Percentiles rank a stretch among this genome's conserved stretches.
Evolutionary conservation across 805 yeast genomes (phyloP).

Genomic region (Wickerhamiella cacticola): DNA sequence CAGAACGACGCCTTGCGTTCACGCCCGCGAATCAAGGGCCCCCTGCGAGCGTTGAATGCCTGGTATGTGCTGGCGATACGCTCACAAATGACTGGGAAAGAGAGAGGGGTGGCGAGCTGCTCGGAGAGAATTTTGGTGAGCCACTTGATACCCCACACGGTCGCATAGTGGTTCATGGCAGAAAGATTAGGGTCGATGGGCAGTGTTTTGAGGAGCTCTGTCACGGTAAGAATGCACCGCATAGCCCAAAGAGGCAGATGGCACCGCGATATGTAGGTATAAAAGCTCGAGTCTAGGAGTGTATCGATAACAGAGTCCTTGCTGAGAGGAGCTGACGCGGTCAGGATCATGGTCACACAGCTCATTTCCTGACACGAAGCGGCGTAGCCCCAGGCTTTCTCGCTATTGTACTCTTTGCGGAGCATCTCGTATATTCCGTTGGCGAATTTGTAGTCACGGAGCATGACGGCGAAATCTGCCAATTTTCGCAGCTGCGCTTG

Average conservation of each 20-base stretch:
- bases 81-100: conserved; percentile 42
- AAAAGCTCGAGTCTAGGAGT: conserved; percentile 56
- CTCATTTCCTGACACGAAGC: conserved; percentile 88
- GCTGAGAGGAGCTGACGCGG: conserved; percentile 31
- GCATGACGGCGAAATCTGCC: conserved; percentile 87
- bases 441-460: conserved; percentile 80
- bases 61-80: conserved; percentile 43
- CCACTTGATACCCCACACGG: conserved; percentile 37
- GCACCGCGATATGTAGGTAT: conserved; percentile 62
- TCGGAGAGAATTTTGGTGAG: conserved; percentile 36
- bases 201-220: conserved; percentile 46
- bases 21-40: neutral
- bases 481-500: conserved; percentile 69
- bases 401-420: conserved; percentile 62
- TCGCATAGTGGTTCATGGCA: conserved; percentile 21
- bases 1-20: conserved; percentile 65
- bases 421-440: conserved; percentile 71
- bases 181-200: neutral
- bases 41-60: conserved; percentile 21
- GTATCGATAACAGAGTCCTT: conserved; percentile 47
- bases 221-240: conserved; percentile 50
- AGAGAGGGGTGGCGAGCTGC: conserved; percentile 31
- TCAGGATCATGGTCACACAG: conserved; percentile 59
- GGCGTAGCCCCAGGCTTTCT: conserved; percentile 66
- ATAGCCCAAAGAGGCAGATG: conserved; percentile 58